A percentile compares a stretch with the other conserved stretches of the same genome.
These are phyloP conservation scores for Colletotrichum eleusines DNA, from an alignment of 2,329 filamentous ascomycete species.

Conservation along the genomic window DNA sequence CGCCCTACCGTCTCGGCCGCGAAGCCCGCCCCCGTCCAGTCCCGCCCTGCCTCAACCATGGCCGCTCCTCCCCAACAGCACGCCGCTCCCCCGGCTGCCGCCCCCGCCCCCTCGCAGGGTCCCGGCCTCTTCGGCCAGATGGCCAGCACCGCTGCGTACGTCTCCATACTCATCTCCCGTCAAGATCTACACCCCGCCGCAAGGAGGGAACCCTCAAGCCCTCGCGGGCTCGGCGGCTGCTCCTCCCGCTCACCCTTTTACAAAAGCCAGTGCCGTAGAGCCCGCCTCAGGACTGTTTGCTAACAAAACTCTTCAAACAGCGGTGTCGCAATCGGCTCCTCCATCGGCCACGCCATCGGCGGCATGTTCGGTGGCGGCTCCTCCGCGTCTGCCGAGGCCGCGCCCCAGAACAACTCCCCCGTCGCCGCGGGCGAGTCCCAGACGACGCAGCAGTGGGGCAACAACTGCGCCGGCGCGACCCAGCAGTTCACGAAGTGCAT, in stretches of 20 bases:
- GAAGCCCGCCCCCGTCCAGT: conserved; percentile 70
- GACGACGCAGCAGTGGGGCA: conserved; percentile 57
- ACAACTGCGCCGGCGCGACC: conserved; percentile 83
- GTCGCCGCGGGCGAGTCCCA: conserved; percentile 63
- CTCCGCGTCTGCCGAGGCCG: conserved; percentile 59
- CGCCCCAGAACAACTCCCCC: conserved; percentile 55
- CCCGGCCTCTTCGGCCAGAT: conserved; percentile 95
- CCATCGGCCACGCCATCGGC: conserved; percentile 94
- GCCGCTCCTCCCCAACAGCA: conserved; percentile 62
- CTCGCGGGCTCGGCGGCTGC: not conserved
- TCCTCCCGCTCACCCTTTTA: not conserved
- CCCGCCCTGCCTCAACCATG: conserved; percentile 78
- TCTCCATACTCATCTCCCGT: conserved; percentile 45
- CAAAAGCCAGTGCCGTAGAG: conserved; percentile 1
- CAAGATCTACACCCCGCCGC: not conserved
- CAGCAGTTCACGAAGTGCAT: conserved; percentile 94
- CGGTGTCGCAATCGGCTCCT: conserved; percentile 95
- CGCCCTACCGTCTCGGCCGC: conserved; percentile 75
- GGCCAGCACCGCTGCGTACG: conserved; percentile 97
- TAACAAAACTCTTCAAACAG: conserved; percentile 59
- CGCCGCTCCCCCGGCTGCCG: conserved; percentile 52
- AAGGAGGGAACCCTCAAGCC: not conserved
- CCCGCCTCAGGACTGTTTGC: not conserved
- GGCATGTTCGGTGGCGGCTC: conserved; percentile 85
- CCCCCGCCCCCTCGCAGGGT: conserved; percentile 69